phyloP scores from a whole-genome alignment of 148 eudicot species.

The Amaranthus hypochondriacus region DNA sequence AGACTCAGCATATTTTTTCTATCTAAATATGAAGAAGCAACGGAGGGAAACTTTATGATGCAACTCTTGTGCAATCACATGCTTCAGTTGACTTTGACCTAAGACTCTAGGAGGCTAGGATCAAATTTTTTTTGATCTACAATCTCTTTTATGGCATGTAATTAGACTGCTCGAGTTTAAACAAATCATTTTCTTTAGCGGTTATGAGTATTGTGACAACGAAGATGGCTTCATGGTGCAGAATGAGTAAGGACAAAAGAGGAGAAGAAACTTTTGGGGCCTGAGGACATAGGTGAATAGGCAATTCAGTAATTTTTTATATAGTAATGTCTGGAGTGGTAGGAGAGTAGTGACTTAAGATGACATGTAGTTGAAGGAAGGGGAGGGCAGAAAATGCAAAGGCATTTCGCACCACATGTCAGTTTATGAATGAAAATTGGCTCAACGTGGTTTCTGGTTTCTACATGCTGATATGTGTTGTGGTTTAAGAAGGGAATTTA shows the following conservation, averaged over 20 bases:
- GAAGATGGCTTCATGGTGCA: neutral
- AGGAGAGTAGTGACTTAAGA: no score
- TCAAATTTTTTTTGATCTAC: no score
- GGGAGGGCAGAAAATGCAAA: neutral
- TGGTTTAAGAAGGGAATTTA: no score
- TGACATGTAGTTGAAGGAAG: neutral
- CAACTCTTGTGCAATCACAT: neutral
- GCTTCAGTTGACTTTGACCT: no score
- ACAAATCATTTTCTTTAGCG: neutral
- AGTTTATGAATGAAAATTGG: no score
- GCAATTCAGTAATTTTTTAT: neutral
- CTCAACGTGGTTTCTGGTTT: no score
- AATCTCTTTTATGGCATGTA: neutral
- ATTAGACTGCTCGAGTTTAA: neutral
- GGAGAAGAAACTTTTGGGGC: neutral
- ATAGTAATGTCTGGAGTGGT: neutral
- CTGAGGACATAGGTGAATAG: neutral
- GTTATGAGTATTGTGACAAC: neutral
- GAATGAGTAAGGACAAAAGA: neutral
- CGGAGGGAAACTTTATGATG: neutral
- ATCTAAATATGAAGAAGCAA: neutral
- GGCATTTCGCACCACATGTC: neutral
- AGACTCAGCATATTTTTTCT: neutral
- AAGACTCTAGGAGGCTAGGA: no score
- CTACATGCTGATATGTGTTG: no score